phyloP scores from a whole-genome alignment of 2,329 filamentous ascomycete genomes.

The Aspergillus sp. region DNA sequence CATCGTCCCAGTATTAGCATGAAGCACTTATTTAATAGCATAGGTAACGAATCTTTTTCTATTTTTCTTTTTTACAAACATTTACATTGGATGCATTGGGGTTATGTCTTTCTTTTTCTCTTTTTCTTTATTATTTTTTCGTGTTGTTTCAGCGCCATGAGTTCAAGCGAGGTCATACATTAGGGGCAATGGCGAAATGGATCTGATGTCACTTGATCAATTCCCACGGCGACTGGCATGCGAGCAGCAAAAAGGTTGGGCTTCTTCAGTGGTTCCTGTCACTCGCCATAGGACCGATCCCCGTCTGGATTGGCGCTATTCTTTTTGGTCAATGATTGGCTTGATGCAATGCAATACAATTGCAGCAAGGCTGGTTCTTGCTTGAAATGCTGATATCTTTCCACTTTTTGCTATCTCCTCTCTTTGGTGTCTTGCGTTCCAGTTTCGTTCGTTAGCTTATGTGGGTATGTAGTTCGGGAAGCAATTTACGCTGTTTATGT shows the following conservation, averaged over 20 bases:
- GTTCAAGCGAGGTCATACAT: not conserved
- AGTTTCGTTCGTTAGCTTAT: not conserved
- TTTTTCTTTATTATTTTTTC: not conserved
- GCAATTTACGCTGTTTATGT: not conserved
- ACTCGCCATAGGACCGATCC: not conserved
- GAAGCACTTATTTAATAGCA: constrained; percentile 22
- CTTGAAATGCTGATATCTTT: not conserved
- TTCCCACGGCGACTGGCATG: not conserved
- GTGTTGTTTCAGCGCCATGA: not conserved
- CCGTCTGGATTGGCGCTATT: not conserved
- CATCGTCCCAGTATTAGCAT: constrained; percentile 21
- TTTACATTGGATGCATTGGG: not conserved
- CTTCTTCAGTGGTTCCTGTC: not conserved
- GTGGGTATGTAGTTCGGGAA: not conserved
- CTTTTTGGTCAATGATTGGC: not conserved
- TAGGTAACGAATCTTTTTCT: constrained; percentile 16
- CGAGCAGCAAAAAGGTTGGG: not conserved
- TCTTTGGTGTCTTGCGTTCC: not conserved
- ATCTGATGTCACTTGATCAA: not conserved
- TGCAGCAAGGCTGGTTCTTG: not conserved
- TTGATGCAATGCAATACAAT: not conserved
- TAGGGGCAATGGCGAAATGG: not conserved
- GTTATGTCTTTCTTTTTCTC: not conserved
- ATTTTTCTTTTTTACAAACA: constrained; percentile 1
- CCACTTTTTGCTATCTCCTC: not conserved